Evolutionary conservation across 768 basidiomycete genomes (phyloP), one percentile per base, ranked within the genome.

Genomic region (Agaricus subrufescens): DNA sequence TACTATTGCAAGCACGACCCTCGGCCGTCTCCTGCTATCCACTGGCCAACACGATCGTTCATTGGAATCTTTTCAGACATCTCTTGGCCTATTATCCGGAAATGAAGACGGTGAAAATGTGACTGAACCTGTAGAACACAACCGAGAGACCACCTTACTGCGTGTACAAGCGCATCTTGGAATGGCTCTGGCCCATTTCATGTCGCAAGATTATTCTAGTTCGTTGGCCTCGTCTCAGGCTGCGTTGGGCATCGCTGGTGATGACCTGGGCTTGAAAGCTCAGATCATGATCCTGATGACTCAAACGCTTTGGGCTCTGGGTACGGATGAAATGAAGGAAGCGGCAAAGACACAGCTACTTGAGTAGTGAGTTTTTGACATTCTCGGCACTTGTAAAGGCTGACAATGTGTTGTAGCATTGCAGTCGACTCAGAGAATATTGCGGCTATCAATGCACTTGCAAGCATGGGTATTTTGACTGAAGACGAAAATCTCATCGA

Each of bases 401-500:
- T 46, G 29, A 51, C 47, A 42, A 34, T 8, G 29, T 46, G 27
- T 52, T 19, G 19, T 38, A 96, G 94, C 63, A 87, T 97, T 60
- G 77, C 86, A 0, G 69, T 77, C 26, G 90, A 96, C 65, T 80
- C 87, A 0, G 87, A 87, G 58, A 91, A 94, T 64, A 66, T 94
- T 49, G 76, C 80, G 52, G 92, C 91, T 1, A 89, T 96, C 67
- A 90, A 87, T 46, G 80, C 86, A 0, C 79, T 98, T 1, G 89
- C 90, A 0, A 89, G 89, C n/a, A 93, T 97, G 83, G 94, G 91
- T 10, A 84, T 94, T 54, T 70, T 94, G 52, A 87, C 87, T 3
- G 76, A 78, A 34, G 94, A 96, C 62, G 85, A 88, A 34, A 80
- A 78, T 37, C 78, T 97, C 19, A 78, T 94, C 26, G 91, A 95